A percentile compares a stretch with the other conserved stretches of the same genome.
Evolutionary conservation across 2,329 filamentous ascomycete species (phyloP).

Genomic region (Penicillium sp.): DNA sequence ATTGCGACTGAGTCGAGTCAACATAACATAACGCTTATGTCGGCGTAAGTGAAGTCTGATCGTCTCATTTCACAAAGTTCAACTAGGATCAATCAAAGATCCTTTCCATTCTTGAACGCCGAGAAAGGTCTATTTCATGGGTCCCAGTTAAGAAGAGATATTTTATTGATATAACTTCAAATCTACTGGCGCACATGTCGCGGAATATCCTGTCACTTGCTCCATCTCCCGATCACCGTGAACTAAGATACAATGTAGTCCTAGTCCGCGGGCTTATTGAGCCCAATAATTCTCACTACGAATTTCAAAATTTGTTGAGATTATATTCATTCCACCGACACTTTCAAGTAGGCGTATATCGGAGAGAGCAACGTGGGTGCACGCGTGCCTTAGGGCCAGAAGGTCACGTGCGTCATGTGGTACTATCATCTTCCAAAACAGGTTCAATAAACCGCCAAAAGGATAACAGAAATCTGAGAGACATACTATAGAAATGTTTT

Average conservation of each 20-base stretch:
- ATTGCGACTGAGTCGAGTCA: not conserved
- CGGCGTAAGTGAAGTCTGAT: not conserved
- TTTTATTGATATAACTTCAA: not conserved
- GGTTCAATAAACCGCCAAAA: not conserved
- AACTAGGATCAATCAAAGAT: not conserved
- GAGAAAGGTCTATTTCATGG: fast-evolving
- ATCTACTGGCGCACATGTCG: not conserved
- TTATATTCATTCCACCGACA: not conserved
- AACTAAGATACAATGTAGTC: too few relatives aligned
- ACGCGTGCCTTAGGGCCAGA: not conserved
- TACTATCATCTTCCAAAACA: not conserved
- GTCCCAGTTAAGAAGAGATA: too few relatives aligned
- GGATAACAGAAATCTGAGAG: not conserved
- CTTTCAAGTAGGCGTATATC: not conserved
- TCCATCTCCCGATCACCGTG: not conserved
- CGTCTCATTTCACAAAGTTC: not conserved
- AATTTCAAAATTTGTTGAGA: not conserved
- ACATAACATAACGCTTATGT: not conserved
- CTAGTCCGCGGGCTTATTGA: not conserved
- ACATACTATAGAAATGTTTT: not conserved
- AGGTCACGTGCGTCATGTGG: not conserved
- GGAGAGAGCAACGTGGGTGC: not conserved
- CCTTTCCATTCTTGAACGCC: not conserved
- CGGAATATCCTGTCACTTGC: not conserved
- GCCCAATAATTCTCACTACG: too few relatives aligned